Conservation (phyloP, 116 monocot genomes). For the Cymodocea nodosa region DNA sequence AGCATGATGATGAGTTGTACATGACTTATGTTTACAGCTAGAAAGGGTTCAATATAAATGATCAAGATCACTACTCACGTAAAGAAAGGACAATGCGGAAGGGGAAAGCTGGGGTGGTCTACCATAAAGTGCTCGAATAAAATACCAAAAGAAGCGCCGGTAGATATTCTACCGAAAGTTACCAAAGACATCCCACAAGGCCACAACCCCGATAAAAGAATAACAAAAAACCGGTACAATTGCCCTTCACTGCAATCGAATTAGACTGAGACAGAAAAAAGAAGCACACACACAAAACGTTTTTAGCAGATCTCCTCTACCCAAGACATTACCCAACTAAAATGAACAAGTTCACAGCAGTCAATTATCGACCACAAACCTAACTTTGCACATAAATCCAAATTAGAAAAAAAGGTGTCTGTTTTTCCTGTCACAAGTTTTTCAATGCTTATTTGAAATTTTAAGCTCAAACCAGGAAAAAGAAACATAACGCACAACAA, state of each 20-base stretch:
- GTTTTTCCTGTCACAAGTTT: neutral
- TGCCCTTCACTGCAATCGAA: too few species aligned
- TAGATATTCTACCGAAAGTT: neutral
- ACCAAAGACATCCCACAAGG: neutral
- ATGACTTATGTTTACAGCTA: neutral
- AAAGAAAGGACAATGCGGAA: neutral
- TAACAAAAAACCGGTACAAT: too few species aligned
- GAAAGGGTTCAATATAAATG: neutral
- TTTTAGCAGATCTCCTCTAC: too few species aligned
- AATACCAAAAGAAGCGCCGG: neutral
- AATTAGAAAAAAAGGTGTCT: neutral
- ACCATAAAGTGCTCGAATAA: conserved; percentile 3
- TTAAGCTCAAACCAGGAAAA: neutral
- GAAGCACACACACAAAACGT: too few species aligned
- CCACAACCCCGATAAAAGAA: too few species aligned
- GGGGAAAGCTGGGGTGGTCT: neutral
- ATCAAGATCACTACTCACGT: neutral
- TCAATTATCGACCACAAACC: too few species aligned
- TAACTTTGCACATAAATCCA: neutral
- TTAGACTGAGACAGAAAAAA: too few species aligned
- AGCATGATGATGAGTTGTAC: too few species aligned
- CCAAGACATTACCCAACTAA: too few species aligned
- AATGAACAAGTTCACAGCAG: too few species aligned
- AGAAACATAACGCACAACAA: neutral
- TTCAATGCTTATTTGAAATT: neutral